A percentile compares a stretch with the other conserved stretches of the same genome.
These are phyloP conservation scores for Termitomyces sp. DNA, from an alignment of 768 basidiomycete species.

Conservation along the genomic window DNA sequence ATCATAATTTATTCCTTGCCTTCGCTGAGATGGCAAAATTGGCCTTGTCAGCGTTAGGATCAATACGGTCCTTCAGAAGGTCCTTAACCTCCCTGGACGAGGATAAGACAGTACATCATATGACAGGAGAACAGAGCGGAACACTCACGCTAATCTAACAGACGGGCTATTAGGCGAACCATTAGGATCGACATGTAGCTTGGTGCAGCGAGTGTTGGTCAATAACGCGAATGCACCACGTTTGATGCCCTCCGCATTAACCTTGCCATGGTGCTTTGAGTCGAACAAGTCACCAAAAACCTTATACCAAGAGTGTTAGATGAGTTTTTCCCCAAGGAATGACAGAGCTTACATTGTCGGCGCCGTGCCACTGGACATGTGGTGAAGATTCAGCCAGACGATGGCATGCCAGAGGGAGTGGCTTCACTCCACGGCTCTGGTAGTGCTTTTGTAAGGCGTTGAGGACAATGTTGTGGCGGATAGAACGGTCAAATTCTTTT, in stretches of 20 bases:
- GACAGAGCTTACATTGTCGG: background rate
- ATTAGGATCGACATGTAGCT: background rate
- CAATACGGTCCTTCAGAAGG: background rate
- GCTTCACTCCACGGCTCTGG: background rate
- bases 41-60: background rate
- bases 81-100: background rate
- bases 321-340: too few relatives aligned
- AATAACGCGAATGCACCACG: background rate
- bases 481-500: background rate
- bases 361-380: slow-evolving; percentile 1
- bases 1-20: background rate
- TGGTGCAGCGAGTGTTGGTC: background rate
- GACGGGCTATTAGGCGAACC: background rate
- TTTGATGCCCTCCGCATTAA: background rate
- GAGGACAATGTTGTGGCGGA: background rate
- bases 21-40: background rate
- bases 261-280: background rate
- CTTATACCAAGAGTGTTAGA: background rate
- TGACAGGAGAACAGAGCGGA: too few relatives aligned
- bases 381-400: background rate
- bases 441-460: background rate
- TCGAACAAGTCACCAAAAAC: background rate
- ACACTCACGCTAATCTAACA: background rate
- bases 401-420: background rate
- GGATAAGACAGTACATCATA: background rate